Evolutionary conservation across 2,329 filamentous ascomycete species (phyloP), one percentile per base, ranked within the genome.

Genomic region (Xylaria digitata): DNA sequence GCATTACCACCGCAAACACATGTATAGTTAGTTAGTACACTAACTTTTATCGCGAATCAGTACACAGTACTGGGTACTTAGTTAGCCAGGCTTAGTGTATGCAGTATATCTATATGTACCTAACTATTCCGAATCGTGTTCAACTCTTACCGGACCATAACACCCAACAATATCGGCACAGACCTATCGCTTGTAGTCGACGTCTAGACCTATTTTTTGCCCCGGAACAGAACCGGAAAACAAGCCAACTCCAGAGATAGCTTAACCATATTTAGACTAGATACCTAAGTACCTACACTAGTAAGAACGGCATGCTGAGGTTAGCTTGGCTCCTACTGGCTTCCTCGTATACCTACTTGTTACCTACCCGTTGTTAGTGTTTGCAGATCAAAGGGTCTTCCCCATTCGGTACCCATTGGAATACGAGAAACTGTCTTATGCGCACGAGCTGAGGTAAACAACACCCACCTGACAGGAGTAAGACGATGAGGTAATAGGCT

Each of bases 391-490:
- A 58, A 66, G 64, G 64, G 59, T 58, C 26, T 26, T 58, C 17
- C 23, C 59, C 32, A 8, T 2, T 34, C 32, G 6, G 32, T 11
- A 8, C 32, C 43, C 64, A 53, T 54, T 59, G 54, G 37, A 66
- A 66, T 66, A 66, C 64, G 64, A 66, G 64, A 55, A 59, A 42
- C 34, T 43, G 43, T 55, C 46, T 59, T 63, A 60, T 34, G 32
- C 32, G 32, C 32, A 34, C 9, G 9, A 34, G 7, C 32, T 34
- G 7, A 34, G 32, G 7, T 34, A 11, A 34, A 8, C 26, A 26
- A 26, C 26, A 26, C 26, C 26, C 26, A 26, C 5, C 26, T 5
- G 26, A 26, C 26, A 5, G 26, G 26, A 26, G 26, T 26, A 26
- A 26, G 26, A 26, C 26, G 26, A 26, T 26, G n/a, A n/a, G n/a